These are phyloP conservation scores for Russula emetica DNA, from an alignment of 768 basidiomycete species.

Conservation along the genomic window DNA sequence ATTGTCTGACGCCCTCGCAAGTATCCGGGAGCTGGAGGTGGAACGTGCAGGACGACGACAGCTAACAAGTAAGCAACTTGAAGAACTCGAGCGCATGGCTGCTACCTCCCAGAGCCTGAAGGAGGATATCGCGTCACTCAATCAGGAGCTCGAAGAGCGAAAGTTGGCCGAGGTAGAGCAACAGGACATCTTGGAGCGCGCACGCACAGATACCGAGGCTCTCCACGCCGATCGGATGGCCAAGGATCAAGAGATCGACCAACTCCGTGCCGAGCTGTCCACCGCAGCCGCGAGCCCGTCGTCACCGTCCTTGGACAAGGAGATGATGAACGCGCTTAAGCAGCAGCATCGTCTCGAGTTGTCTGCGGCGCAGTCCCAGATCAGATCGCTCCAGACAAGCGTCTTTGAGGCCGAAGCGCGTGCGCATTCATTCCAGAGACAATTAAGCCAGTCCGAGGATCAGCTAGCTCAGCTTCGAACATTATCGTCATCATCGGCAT, in stretches of 20 bases:
- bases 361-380: slow-evolving; percentile 72
- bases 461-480: slow-evolving; percentile 51
- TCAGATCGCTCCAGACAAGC: slow-evolving; percentile 68
- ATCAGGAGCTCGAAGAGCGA: slow-evolving; percentile 49
- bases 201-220: slow-evolving; percentile 67
- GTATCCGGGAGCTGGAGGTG: slow-evolving; percentile 55
- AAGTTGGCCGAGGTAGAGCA: slow-evolving; percentile 54
- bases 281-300: slow-evolving; percentile 39
- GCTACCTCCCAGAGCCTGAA: slow-evolving; percentile 43
- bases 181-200: slow-evolving; percentile 55
- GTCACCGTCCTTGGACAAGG: slow-evolving; percentile 61
- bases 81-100: slow-evolving; percentile 55
- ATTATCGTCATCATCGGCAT: slow-evolving; percentile 34
- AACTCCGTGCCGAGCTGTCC: slow-evolving; percentile 46
- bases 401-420: slow-evolving; percentile 70
- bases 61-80: slow-evolving; percentile 48
- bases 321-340: slow-evolving; percentile 63
- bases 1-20: slow-evolving; percentile 50
- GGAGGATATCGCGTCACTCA: slow-evolving; percentile 51
- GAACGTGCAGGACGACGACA: slow-evolving; percentile 61
- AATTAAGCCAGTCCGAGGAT: slow-evolving; percentile 60
- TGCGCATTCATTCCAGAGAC: slow-evolving; percentile 64
- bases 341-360: slow-evolving; percentile 80
- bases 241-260: slow-evolving; percentile 66
- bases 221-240: slow-evolving; percentile 56